These are phyloP conservation scores for Melanogaster broomeanus DNA, from an alignment of 768 basidiomycete genomes.

Conservation along the genomic window DNA sequence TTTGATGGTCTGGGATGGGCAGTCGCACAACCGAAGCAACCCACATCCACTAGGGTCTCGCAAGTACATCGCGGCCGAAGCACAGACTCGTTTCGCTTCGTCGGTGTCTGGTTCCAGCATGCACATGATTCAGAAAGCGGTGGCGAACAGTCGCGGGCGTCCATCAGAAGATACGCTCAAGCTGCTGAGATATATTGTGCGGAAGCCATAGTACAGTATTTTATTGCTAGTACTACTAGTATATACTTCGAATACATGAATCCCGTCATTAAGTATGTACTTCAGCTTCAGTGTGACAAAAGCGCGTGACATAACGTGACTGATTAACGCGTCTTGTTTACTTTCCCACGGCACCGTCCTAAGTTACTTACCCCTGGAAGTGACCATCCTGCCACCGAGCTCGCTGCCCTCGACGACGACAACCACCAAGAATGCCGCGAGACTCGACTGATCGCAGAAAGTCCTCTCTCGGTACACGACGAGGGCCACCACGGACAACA, in stretches of 20 bases:
- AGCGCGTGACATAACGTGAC: conserved; percentile 28
- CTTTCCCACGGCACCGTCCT: conserved; percentile 22
- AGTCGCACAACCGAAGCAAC: conserved; percentile 41
- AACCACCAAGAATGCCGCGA: conserved; percentile 25
- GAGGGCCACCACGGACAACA: conserved; percentile 66
- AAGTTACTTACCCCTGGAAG: too few species aligned
- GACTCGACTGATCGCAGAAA: conserved; percentile 29
- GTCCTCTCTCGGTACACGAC: conserved; percentile 46
- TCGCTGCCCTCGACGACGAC: conserved; percentile 14
- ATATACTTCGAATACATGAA: too few species aligned
- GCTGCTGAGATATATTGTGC: not conserved
- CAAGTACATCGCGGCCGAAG: conserved; percentile 44
- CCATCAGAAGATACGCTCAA: not conserved
- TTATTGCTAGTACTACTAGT: not conserved
- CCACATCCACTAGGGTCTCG: conserved; percentile 49
- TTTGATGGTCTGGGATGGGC: conserved; percentile 30
- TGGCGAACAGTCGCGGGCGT: not conserved
- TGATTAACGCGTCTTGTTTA: conserved; percentile 30
- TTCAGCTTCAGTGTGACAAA: too few species aligned
- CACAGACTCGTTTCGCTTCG: conserved; percentile 5
- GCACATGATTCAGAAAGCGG: not conserved
- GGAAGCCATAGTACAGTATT: not conserved
- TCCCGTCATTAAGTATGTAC: too few species aligned
- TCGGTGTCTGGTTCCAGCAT: not conserved
- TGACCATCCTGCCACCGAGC: not conserved